Base-by-base conservation (phyloP, 179 eudicot species). In the Nepenthes alata region DNA sequence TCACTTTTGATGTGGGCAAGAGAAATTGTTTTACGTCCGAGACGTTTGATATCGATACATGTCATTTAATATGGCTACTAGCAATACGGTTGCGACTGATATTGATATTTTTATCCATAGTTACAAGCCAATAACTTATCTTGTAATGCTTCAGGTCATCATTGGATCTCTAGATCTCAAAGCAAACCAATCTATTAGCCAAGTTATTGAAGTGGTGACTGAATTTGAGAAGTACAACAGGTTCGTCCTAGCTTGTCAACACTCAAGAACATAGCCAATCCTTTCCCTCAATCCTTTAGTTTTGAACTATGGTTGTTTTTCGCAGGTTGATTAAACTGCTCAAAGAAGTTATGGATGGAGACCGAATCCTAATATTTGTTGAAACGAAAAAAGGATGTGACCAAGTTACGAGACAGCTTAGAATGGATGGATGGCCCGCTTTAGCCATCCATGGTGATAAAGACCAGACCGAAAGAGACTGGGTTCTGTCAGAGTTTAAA, bases 361-460 rank as follows among this genome's bases (percentile, higher is more conserved):
- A 89, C 68, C 76, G 81, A 35, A 85, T 87, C 59, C 69, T 89
- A 62, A 89, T 89, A 65, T 89, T 89, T 73, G 84, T 87, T 71
- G 95, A 87, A 74, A 89, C 95, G 2, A 89, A 89, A 60, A 89
- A 89, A 74, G 95, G 95, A 47, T 87, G 97, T 67, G 97, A 89
- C 67, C 97, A 89, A 50, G 80, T 78, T 15, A 89, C 96, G 48
- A 76, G 95, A 68, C 95, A 87, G 70, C 87, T 89, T 48, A 83
- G 91, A 39, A 82, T 87, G 89, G 93, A 89, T 77, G 95, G 91
- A 39, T 87, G 97, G 97, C 95, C 97, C 13, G 97, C 97, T 59
- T 72, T 89, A 38, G 87, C 97, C 48, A 89, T 89, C 74, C 97
- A 89, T 75, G 97, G 97, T 68, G 97, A 89, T 76, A 87, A 89